Evolutionary conservation across 768 basidiomycete species (phyloP), one percentile per base, ranked within the genome.

Genomic region (Kwoniella pini): DNA sequence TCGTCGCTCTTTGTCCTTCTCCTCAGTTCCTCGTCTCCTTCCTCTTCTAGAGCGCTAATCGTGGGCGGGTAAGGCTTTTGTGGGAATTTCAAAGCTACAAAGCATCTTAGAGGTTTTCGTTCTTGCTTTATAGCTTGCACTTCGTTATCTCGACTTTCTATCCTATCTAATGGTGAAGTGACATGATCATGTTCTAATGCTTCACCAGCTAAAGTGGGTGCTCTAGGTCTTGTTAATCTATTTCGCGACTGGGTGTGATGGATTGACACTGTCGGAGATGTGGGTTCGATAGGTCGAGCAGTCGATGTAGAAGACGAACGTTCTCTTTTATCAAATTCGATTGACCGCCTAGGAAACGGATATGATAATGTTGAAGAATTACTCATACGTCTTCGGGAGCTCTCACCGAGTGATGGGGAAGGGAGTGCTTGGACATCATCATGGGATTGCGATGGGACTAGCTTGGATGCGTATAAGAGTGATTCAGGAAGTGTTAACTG

Each of bases 131-230:
- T 39, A 46, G 9, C 57, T n/a, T 27, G 17, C 44, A 36, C 13
- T 3, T 63, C 63, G n/a, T 52, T 22, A 24, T 13, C 27, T 9
- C 28, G 10, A 30, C 1, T 21, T n/a, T 22, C 26, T 39, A 36
- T 15, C 38, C 53, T 4, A 21, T 17, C 19, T 30, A 33, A 19
- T 11, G 19, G 17, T 17, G 33, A 2, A 43, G 48, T 24, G 17
- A 17, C 24, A 31, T 65, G 60, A 43, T 30, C 52, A 40, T 67
- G 59, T 43, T 74, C 68, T n/a, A 74, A n/a, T 4, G 70, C 72
- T 50, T 74, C 70, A 10, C 72, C 72, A 19, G 72, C 72, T 1
- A 74, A 50, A 10, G 72, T 74, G 19, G 65, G 70, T 30, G 71
- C 67, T 49, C 71, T 50, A 3, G 70, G 65, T 39, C 72, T 45